Conservation (phyloP, 2,329 filamentous ascomycete species). For the Verticillium tricorpus region DNA sequence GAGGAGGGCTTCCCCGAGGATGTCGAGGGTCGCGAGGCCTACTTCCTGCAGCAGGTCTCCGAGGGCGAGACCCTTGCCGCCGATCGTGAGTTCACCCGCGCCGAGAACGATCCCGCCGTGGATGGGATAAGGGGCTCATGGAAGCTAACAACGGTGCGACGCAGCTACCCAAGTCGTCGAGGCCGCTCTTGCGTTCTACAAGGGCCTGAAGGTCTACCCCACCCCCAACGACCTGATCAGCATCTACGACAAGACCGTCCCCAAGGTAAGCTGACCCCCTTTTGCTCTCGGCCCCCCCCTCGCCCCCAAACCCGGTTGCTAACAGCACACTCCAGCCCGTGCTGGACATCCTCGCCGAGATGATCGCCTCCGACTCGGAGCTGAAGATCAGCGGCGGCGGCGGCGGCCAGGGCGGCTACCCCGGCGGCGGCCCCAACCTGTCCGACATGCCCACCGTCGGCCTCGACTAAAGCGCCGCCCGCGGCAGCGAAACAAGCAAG, state of each 20-base stretch:
- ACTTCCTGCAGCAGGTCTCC: slow-evolving; percentile 95
- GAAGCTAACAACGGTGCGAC: slow-evolving; percentile 10
- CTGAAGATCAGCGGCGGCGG: slow-evolving; percentile 52
- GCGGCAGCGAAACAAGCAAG: neutral
- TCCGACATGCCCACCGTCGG: slow-evolving; percentile 45
- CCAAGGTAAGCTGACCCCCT: slow-evolving; percentile 62
- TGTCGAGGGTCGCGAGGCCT: slow-evolving; percentile 89
- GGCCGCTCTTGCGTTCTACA: slow-evolving; percentile 93
- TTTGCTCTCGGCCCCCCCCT: neutral
- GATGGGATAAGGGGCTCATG: neutral
- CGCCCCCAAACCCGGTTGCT: slow-evolving; percentile 6
- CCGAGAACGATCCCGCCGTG: neutral
- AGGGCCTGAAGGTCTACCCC: slow-evolving; percentile 97
- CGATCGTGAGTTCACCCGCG: slow-evolving; percentile 61
- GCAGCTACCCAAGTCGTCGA: slow-evolving; percentile 51
- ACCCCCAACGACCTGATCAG: slow-evolving; percentile 86
- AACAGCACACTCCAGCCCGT: slow-evolving; percentile 60
- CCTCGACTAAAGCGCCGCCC: slow-evolving; percentile 43
- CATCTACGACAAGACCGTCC: slow-evolving; percentile 98
- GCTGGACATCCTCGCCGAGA: slow-evolving; percentile 92
- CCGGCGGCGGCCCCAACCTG: slow-evolving; percentile 33
- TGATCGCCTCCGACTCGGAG: slow-evolving; percentile 87
- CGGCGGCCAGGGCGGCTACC: slow-evolving; percentile 26
- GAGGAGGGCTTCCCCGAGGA: slow-evolving; percentile 88
- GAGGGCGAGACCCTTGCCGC: slow-evolving; percentile 77